Conservation (phyloP, 2,329 filamentous ascomycete genomes). For the Lizonia empirigonia region DNA sequence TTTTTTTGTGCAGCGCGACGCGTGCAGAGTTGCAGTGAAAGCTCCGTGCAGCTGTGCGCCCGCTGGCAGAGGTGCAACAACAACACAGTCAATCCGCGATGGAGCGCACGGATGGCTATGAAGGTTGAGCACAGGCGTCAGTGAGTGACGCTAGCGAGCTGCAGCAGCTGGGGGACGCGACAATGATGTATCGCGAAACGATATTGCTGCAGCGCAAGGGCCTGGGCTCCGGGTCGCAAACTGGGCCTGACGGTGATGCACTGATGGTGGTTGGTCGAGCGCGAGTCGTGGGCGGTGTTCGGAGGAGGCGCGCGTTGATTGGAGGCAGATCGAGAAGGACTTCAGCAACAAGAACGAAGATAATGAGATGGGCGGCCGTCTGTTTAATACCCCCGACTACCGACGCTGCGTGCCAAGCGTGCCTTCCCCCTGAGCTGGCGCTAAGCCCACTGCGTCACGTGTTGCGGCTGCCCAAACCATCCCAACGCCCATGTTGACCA, state of each 20-base stretch:
- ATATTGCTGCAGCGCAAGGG: conserved; percentile 15
- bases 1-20: conserved; percentile 29
- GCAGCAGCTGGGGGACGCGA: conserved; percentile 27
- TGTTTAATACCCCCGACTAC: conserved; percentile 23
- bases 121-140: conserved; percentile 24
- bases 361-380: conserved; percentile 17
- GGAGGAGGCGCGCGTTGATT: conserved; percentile 43
- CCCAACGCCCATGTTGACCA: background rate
- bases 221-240: conserved; percentile 24
- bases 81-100: conserved; percentile 29
- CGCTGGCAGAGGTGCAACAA: conserved; percentile 23
- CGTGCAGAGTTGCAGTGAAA: conserved; percentile 22
- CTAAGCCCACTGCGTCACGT: conserved; percentile 21
- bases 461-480: conserved; percentile 11
- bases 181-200: conserved; percentile 12
- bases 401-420: conserved; percentile 33
- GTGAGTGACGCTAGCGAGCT: conserved; percentile 27
- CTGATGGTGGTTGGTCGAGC: conserved; percentile 30
- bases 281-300: conserved; percentile 35
- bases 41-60: conserved; percentile 30
- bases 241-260: conserved; percentile 26
- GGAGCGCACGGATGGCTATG: conserved; percentile 30
- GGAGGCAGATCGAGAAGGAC: conserved; percentile 42
- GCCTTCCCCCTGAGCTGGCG: conserved; percentile 33
- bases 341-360: conserved; percentile 27